phyloP scores from a whole-genome alignment of 345 rosid genomes.

The Aurinia saxatilis region DNA sequence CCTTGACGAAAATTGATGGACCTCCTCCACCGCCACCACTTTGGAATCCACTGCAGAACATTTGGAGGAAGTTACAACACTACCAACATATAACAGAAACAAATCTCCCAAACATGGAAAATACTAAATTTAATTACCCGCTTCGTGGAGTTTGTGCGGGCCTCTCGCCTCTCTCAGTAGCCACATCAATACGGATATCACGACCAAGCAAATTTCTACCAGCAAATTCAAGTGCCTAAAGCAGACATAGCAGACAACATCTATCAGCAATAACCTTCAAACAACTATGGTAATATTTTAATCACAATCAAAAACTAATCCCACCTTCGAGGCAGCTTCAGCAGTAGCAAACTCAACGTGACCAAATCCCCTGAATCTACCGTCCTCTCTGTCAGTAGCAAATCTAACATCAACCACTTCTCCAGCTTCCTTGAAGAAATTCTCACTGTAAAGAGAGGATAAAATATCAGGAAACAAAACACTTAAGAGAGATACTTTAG shows the following conservation, averaged over 20 bases:
- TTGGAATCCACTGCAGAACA: constrained; percentile 41
- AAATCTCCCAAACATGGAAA: not conserved
- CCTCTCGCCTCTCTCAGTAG: constrained; percentile 68
- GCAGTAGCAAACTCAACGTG: constrained; percentile 73
- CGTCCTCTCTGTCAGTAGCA: constrained; percentile 37
- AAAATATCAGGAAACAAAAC: not conserved
- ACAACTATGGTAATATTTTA: no score
- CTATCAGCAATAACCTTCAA: not conserved
- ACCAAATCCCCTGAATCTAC: constrained; percentile 61
- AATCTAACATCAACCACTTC: constrained; percentile 74
- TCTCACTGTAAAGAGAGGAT: constrained; percentile 34
- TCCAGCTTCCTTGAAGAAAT: constrained; percentile 64
- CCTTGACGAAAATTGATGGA: constrained; percentile 44
- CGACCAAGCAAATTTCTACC: constrained; percentile 51
- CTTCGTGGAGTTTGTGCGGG: constrained; percentile 64
- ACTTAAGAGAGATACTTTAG: not conserved
- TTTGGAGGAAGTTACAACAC: not conserved
- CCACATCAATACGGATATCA: constrained; percentile 59
- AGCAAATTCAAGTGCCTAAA: constrained; percentile 54
- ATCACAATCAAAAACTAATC: not conserved
- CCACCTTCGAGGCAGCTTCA: constrained; percentile 68
- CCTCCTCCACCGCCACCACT: constrained; percentile 37
- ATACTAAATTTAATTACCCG: constrained; percentile 40
- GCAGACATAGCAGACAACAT: not conserved
- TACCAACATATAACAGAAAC: not conserved